phyloP scores from a whole-genome alignment of 169 alveolate genomes.

The Plasmodium coatneyi region DNA sequence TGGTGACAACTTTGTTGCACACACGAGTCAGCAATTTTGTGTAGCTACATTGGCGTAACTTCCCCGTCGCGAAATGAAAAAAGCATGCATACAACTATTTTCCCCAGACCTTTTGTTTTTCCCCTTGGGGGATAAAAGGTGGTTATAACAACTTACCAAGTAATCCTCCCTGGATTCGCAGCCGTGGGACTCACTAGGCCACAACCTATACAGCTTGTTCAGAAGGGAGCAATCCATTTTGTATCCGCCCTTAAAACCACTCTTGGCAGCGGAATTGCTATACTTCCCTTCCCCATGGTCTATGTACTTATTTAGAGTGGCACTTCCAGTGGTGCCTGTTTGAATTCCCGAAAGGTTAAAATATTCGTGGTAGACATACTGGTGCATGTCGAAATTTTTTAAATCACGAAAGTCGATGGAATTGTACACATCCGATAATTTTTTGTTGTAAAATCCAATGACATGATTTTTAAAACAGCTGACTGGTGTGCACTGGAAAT shows the following conservation, averaged over 20 bases:
- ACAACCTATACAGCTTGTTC: constrained; percentile 9
- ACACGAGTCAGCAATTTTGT: not conserved
- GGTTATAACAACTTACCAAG: constrained; percentile 12
- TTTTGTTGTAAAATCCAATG: constrained; percentile 59
- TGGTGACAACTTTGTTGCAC: not conserved
- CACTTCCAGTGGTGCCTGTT: not conserved
- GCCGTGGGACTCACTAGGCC: constrained; percentile 36
- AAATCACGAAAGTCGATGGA: constrained; percentile 31
- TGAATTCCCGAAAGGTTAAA: constrained; percentile 11
- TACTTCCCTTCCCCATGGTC: not conserved
- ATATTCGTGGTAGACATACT: constrained; percentile 37
- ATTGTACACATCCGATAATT: constrained; percentile 38
- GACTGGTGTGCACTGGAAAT: constrained; percentile 40
- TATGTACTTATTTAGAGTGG: constrained; percentile 9
- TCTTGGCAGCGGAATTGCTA: not conserved
- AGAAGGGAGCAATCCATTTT: constrained; percentile 18
- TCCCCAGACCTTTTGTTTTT: not conserved
- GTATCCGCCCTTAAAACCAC: constrained; percentile 64
- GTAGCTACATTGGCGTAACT: not conserved
- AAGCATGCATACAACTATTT: not conserved
- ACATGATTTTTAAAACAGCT: constrained; percentile 58
- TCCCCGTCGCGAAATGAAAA: not conserved
- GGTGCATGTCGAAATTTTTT: constrained; percentile 65
- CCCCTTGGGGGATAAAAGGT: not conserved
- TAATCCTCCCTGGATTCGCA: constrained; percentile 21